Conservation (phyloP, 192 early-diverging fungal genomes). For the Phycomyces blakesleeanus region DNA sequence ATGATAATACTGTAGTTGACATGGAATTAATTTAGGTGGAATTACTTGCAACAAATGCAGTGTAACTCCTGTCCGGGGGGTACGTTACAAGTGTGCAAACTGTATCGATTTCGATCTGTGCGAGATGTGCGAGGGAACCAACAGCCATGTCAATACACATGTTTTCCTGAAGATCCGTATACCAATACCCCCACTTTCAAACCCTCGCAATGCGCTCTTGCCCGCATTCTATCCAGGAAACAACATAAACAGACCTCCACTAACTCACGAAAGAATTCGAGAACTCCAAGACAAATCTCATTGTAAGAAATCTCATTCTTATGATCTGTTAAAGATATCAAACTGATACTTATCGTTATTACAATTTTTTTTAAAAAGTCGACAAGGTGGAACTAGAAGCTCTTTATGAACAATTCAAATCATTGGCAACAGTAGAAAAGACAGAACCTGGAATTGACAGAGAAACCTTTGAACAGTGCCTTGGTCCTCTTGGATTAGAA, state of each 20-base stretch:
- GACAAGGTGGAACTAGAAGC: slow-evolving; percentile 81
- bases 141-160: slow-evolving; percentile 74
- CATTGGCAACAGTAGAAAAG: slow-evolving; percentile 66
- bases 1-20: neutral
- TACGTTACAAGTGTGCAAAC: slow-evolving; percentile 91
- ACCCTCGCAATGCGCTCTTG: slow-evolving; percentile 68
- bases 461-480: slow-evolving; percentile 77
- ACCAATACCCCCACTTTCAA: slow-evolving; percentile 87
- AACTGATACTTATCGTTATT: no score
- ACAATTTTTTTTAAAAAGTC: slow-evolving; percentile 58
- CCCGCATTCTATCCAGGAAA: slow-evolving; percentile 72
- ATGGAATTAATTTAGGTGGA: slow-evolving; percentile 55
- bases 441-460: slow-evolving; percentile 68
- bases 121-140: slow-evolving; percentile 79
- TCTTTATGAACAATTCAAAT: slow-evolving; percentile 83
- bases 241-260: slow-evolving; percentile 10
- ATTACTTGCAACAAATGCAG: slow-evolving; percentile 93
- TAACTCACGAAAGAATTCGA: slow-evolving; percentile 37
- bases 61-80: slow-evolving; percentile 81
- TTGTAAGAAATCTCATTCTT: slow-evolving; percentile 47
- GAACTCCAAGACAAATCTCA: slow-evolving; percentile 59
- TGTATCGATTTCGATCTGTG: slow-evolving; percentile 94
- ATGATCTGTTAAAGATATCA: neutral
- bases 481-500: slow-evolving; percentile 80
- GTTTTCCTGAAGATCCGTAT: slow-evolving; percentile 88